These are phyloP conservation scores for Crucihimalaya himalaica DNA, from an alignment of 345 rosid genomes.

Conservation along the genomic window DNA sequence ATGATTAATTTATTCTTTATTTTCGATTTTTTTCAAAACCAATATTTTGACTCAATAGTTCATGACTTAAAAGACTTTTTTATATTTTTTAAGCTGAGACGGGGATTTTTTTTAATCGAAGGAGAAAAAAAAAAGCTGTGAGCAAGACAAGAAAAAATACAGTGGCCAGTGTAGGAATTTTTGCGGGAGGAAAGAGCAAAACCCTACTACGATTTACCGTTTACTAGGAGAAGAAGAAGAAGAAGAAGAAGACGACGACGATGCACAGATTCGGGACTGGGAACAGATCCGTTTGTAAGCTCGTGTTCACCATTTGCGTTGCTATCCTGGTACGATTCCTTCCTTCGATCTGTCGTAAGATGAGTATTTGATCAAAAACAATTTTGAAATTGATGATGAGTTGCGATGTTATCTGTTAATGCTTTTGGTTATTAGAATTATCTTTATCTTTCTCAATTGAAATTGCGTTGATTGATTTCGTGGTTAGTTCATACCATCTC, in stretches of 20 bases:
- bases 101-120: background rate
- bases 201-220: slow-evolving; percentile 36
- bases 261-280: slow-evolving; percentile 34
- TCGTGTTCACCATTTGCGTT: slow-evolving; percentile 31
- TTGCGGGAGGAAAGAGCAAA: slow-evolving; percentile 30
- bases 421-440: slow-evolving; percentile 5
- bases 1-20: no score
- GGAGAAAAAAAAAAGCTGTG: background rate
- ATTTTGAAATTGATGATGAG: slow-evolving; percentile 12
- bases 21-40: no score
- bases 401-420: slow-evolving; percentile 5
- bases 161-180: slow-evolving; percentile 28
- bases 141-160: background rate
- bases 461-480: slow-evolving; percentile 29
- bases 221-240: slow-evolving; percentile 22
- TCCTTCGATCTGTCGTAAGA: slow-evolving; percentile 15
- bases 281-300: slow-evolving; percentile 41
- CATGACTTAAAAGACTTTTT: background rate
- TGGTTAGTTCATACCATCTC: slow-evolving; percentile 46
- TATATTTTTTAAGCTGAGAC: background rate
- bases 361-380: slow-evolving; percentile 4
- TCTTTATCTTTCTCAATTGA: slow-evolving; percentile 12
- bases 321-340: slow-evolving; percentile 35
- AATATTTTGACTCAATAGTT: no score
- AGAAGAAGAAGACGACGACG: slow-evolving; percentile 28